Conservation (phyloP, 257 asterid species). For the Solanum lignicaule region DNA sequence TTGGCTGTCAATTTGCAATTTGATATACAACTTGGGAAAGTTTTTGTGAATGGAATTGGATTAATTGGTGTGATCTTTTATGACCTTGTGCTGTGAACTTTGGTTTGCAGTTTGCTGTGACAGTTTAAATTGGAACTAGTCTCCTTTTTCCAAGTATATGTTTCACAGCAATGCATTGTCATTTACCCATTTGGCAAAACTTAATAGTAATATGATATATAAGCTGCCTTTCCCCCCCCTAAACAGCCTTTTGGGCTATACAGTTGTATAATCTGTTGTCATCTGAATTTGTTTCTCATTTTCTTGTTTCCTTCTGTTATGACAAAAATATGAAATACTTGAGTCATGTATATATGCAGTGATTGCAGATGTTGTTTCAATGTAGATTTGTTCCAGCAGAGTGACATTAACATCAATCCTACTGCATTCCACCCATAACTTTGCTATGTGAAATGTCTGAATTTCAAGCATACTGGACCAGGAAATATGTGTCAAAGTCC, state of each 20-base stretch:
- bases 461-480: not conserved
- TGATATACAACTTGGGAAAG: not conserved
- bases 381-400: not conserved
- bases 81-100: not conserved
- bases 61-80: not conserved
- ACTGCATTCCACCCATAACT: not conserved
- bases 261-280: not conserved
- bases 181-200: not conserved
- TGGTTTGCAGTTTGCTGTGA: not conserved
- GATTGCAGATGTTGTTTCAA: not conserved
- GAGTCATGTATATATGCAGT: not conserved
- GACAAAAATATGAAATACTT: not conserved
- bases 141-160: not conserved
- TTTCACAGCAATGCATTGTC: not conserved
- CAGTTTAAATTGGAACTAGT: not conserved
- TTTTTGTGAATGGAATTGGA: not conserved
- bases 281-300: not conserved
- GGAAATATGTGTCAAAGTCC: not conserved
- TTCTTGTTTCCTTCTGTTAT: not conserved
- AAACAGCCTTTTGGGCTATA: not conserved
- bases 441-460: not conserved
- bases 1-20: not conserved
- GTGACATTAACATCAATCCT: not conserved
- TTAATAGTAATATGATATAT: not conserved
- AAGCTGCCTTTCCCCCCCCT: not conserved